These are phyloP conservation scores for Thraustochytrium sp. DNA, from an alignment of 352 stramenopile species.

Conservation along the genomic window DNA sequence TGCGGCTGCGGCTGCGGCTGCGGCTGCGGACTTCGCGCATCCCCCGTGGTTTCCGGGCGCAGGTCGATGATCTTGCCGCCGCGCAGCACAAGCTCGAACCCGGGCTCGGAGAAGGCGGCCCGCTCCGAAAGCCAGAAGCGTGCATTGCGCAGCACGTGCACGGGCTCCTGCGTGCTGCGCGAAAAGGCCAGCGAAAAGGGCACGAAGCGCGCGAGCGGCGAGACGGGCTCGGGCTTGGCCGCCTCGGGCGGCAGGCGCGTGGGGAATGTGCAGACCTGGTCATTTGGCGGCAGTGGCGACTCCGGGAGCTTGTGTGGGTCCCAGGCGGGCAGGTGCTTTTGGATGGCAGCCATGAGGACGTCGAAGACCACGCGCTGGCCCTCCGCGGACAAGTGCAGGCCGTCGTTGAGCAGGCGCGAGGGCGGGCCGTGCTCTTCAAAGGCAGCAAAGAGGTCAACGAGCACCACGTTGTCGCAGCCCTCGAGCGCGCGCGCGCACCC, in stretches of 20 bases:
- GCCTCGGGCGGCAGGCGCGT: too few species aligned
- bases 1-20: too few species aligned
- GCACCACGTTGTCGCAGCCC: background rate
- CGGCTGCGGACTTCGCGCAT: too few species aligned
- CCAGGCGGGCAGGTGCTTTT: background rate
- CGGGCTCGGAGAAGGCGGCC: background rate
- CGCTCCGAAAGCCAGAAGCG: background rate
- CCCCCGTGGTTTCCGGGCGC: background rate
- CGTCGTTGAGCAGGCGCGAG: background rate
- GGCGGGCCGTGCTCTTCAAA: background rate
- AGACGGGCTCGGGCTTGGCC: too few species aligned
- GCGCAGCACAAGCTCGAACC: background rate
- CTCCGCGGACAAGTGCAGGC: background rate
- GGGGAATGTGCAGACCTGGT: background rate
- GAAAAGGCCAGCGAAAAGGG: background rate
- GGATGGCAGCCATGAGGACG: background rate
- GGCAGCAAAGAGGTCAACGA: background rate
- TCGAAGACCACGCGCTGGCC: slow-evolving; percentile 6
- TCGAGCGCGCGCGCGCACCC: background rate
- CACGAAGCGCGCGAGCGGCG: background rate
- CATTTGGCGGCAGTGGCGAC: background rate
- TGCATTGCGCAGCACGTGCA: background rate
- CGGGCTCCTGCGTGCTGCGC: background rate
- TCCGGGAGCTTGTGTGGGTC: background rate
- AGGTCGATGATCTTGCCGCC: background rate